phyloP scores from a whole-genome alignment of 1,284 basidiomycete genomes.

The Trametes polyzona region DNA sequence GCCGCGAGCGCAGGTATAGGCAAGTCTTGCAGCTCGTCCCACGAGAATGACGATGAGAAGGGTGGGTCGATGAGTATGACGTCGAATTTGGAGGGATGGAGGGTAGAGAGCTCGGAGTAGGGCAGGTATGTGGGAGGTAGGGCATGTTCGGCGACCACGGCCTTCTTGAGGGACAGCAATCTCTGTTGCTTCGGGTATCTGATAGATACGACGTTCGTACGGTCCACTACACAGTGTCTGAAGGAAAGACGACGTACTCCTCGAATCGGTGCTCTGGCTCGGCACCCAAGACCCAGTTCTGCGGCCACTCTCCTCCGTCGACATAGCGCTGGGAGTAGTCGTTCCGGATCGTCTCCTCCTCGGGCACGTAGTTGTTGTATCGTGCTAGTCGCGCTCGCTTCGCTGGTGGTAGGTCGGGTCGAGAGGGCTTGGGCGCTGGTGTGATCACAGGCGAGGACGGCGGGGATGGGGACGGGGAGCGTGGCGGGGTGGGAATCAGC shows the following conservation, averaged over 20 bases:
- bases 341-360: conserved; percentile 94
- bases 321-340: conserved; percentile 94
- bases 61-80: conserved; percentile 93
- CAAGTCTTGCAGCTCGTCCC: conserved; percentile 81
- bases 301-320: conserved; percentile 87
- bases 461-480: conserved; percentile 48
- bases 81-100: conserved; percentile 84
- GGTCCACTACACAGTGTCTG: not conserved
- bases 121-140: conserved; percentile 73
- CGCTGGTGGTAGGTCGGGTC: conserved; percentile 65
- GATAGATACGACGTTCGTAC: not conserved
- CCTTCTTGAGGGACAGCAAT: conserved; percentile 78
- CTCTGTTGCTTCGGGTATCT: conserved; percentile 93
- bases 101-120: conserved; percentile 53
- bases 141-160: conserved; percentile 63
- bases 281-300: conserved; percentile 88
- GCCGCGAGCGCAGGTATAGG: conserved; percentile 86
- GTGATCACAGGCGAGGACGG: conserved; percentile 50
- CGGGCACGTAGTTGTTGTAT: conserved; percentile 80
- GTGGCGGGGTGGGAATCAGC: conserved; percentile 48
- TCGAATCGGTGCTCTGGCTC: conserved; percentile 86
- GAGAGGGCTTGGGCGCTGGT: conserved; percentile 41
- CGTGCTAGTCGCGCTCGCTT: conserved; percentile 71
- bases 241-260: conserved; percentile 66
- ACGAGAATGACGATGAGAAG: conserved; percentile 80